phyloP scores from a whole-genome alignment of 2,329 filamentous ascomycete genomes.

The Chaetomium globosum region DNA sequence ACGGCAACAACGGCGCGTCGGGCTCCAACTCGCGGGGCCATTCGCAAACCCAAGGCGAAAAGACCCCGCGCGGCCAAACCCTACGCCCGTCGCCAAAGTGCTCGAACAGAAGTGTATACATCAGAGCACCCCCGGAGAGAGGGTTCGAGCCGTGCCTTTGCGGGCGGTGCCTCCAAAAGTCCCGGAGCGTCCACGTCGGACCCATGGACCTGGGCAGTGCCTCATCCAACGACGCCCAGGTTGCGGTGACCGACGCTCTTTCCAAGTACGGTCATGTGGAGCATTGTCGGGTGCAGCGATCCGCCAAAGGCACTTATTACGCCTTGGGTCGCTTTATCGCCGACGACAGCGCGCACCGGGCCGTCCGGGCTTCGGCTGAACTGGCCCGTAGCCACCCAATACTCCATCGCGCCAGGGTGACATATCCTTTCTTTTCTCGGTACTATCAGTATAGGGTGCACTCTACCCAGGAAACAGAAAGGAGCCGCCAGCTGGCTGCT shows the following conservation, averaged over 20 bases:
- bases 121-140: not conserved
- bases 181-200: conserved; percentile 15
- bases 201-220: not conserved
- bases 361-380: not conserved
- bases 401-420: not conserved
- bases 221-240: too few species aligned
- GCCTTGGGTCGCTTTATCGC: conserved; percentile 13
- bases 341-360: conserved; percentile 3
- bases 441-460: not conserved
- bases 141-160: not conserved
- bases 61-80: not conserved
- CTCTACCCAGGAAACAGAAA: not conserved
- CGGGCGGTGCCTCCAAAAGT: not conserved
- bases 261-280: conserved; percentile 21
- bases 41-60: not conserved
- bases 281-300: not conserved
- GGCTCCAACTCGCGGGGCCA: not conserved
- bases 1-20: not conserved
- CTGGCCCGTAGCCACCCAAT: not conserved
- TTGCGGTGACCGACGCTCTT: not conserved
- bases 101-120: not conserved
- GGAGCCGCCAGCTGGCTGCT: not conserved
- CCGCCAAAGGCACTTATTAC: not conserved
- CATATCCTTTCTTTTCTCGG: conserved; percentile 3
- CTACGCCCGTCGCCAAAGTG: not conserved